Conservation (phyloP, 2,329 filamentous ascomycete species). For the Pezicula radicicola region DNA sequence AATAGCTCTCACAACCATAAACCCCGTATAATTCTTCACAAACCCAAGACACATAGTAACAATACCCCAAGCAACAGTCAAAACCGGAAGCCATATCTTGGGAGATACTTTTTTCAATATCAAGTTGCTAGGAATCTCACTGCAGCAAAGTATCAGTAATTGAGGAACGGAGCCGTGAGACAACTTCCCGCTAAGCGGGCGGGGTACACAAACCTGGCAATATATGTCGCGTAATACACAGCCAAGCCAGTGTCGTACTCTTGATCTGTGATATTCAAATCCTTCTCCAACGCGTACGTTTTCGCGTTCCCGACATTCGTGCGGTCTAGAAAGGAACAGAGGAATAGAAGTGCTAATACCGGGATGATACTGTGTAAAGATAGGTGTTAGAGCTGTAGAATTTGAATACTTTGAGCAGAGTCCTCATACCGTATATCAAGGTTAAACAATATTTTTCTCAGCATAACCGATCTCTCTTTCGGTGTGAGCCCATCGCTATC, state of each 20-base stretch:
- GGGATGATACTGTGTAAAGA: slow-evolving; percentile 51
- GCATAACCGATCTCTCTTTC: slow-evolving; percentile 25
- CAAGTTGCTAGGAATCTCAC: slow-evolving; percentile 54
- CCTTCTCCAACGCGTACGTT: slow-evolving; percentile 57
- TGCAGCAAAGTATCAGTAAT: slow-evolving; percentile 10
- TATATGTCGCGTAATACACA: slow-evolving; percentile 64
- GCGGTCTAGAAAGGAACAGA: slow-evolving; percentile 64
- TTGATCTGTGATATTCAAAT: slow-evolving; percentile 53
- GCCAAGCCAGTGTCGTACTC: slow-evolving; percentile 64
- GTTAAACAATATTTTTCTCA: slow-evolving; percentile 46
- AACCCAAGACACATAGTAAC: slow-evolving; percentile 61
- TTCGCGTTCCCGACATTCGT: slow-evolving; percentile 74
- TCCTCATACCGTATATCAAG: slow-evolving; percentile 46
- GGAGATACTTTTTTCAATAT: slow-evolving; percentile 51
- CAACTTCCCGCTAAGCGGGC: too few species aligned
- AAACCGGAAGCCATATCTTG: slow-evolving; percentile 61
- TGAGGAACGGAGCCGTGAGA: background rate
- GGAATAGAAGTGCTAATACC: slow-evolving; percentile 59
- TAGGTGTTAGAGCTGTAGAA: slow-evolving; percentile 1
- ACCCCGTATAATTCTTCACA: slow-evolving; percentile 39
- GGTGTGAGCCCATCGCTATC: background rate
- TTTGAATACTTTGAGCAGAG: background rate
- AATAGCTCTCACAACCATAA: slow-evolving; percentile 58
- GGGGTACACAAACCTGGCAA: slow-evolving; percentile 44
- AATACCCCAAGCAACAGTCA: slow-evolving; percentile 63